Evolutionary conservation across 495 filamentous ascomycete genomes (phyloP), one percentile per base, ranked within the genome.

Genomic region (Tuber brumale): DNA sequence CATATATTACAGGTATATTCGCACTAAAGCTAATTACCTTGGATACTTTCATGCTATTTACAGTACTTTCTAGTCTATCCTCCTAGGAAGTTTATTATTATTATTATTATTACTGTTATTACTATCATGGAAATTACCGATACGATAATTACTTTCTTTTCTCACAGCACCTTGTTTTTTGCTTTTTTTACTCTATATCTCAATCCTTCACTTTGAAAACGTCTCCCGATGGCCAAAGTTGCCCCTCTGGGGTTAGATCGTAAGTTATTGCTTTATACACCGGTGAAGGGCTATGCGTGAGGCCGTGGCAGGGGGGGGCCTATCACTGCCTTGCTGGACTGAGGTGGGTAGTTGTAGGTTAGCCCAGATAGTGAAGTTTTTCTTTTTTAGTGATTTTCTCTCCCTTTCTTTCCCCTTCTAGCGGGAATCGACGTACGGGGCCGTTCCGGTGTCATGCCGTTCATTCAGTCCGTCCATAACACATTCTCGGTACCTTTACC

Each of bases 401-500:
- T 31, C 48, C 48, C 23, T 31, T 66, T 31, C 27, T 31, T 66
- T n/a, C 57, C 27, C 27, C 31, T 57, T 66, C 57, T 66, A 18
- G 57, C 57, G 27, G 57, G 57, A 27, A 27, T 66, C 2, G 57
- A 31, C n/a, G n/a, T 66, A 31, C 57, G 57, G 46, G n/a, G 18
- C 4, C 10, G 57, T 66, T 31, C 57, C 57, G 57, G 57, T 66
- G 57, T 31, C 57, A 31, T 31, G 57, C 14, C 57, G n/a, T 66
- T 66, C 57, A 31, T 31, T 31, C n/a, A 66, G 27, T 66, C 57
- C 57, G 8, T 66, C 31, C 57, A 66, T 66, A 66, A 66, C n/a
- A 31, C 8, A 66, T 31, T 66, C 57, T 66, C 57, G 57, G 57
- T 18, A 66, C 57, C 57, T 66, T 66, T 66, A 66, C 57, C 57